Percentiles rank a stretch among this genome's conserved stretches.
Evolutionary conservation across 768 basidiomycete genomes (phyloP).

Genomic region (Paxillus involutus): DNA sequence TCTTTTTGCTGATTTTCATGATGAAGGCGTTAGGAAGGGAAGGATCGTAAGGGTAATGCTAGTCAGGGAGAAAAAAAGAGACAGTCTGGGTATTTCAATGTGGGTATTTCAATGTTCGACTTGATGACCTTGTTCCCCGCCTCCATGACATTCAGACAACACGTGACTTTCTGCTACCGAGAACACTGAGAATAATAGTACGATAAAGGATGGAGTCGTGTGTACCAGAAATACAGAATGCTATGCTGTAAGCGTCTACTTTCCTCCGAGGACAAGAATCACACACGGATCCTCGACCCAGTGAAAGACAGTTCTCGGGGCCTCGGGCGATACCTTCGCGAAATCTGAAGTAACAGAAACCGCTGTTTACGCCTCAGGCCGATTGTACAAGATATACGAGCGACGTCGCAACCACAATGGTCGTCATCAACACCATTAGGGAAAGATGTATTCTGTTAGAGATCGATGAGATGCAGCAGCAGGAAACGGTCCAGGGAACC

Average conservation of each 20-base stretch:
- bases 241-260: background rate
- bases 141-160: background rate
- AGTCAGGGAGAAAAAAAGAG: constrained; percentile 10
- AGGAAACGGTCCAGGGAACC: constrained; percentile 15
- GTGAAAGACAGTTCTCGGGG: background rate
- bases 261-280: background rate
- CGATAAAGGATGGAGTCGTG: background rate
- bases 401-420: constrained; percentile 50
- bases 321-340: background rate
- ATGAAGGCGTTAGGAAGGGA: constrained; percentile 16
- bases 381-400: constrained; percentile 48
- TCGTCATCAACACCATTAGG: constrained; percentile 49
- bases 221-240: background rate
- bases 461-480: background rate
- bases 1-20: constrained; percentile 97
- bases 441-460: constrained; percentile 48
- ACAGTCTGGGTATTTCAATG: constrained; percentile 24
- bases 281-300: background rate
- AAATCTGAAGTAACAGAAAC: background rate
- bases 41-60: constrained; percentile 19
- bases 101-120: constrained; percentile 2
- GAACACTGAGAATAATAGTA: background rate
- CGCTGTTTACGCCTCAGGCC: constrained; percentile 3
- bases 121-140: background rate
- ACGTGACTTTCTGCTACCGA: constrained; percentile 16